phyloP scores from a whole-genome alignment of 139 green algal genomes.

The Edaphochlamys debaryana region DNA sequence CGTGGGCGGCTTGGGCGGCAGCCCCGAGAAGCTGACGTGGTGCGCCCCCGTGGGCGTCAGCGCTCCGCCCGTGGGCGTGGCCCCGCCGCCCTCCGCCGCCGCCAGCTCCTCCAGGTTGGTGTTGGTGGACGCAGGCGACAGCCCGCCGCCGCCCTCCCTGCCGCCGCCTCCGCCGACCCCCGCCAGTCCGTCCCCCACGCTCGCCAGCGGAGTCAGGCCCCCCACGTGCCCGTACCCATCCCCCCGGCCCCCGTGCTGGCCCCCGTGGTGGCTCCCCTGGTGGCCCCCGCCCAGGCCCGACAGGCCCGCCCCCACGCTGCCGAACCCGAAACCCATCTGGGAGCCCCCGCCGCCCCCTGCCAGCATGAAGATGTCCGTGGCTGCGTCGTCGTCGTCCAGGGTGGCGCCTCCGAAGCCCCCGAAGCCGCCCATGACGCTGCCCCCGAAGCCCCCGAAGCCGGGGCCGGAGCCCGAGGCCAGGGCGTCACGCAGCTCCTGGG shows the following conservation, averaged over 20 bases:
- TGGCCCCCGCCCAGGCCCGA: not conserved
- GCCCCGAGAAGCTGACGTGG: conserved; percentile 21
- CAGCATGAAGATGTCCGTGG: conserved; percentile 25
- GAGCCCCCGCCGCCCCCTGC: too few species aligned
- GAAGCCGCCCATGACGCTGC: not conserved
- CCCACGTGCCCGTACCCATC: not conserved
- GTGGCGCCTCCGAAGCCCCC: not conserved
- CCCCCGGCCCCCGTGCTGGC: too few species aligned
- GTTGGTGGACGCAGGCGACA: conserved; percentile 18
- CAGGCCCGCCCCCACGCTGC: conserved; percentile 17
- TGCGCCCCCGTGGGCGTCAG: not conserved
- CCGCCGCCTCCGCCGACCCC: not conserved
- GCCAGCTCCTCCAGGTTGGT: conserved; percentile 33
- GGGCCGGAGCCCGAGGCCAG: not conserved
- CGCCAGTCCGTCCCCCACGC: not conserved
- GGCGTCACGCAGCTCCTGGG: conserved; percentile 27
- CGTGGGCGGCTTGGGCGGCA: conserved; percentile 18
- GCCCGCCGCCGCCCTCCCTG: not conserved
- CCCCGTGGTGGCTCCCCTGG: too few species aligned
- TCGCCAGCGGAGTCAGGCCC: conserved; percentile 6
- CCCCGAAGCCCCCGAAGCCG: too few species aligned
- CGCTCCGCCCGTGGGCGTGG: not conserved
- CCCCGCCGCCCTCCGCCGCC: conserved; percentile 16
- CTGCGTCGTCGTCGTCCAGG: conserved; percentile 33
- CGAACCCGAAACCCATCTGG: too few species aligned